Percentiles rank a stretch among this genome's conserved stretches.
These are phyloP conservation scores for Oenanthe sinensis DNA, from an alignment of 129 eudicot genomes.

Conservation along the genomic window DNA sequence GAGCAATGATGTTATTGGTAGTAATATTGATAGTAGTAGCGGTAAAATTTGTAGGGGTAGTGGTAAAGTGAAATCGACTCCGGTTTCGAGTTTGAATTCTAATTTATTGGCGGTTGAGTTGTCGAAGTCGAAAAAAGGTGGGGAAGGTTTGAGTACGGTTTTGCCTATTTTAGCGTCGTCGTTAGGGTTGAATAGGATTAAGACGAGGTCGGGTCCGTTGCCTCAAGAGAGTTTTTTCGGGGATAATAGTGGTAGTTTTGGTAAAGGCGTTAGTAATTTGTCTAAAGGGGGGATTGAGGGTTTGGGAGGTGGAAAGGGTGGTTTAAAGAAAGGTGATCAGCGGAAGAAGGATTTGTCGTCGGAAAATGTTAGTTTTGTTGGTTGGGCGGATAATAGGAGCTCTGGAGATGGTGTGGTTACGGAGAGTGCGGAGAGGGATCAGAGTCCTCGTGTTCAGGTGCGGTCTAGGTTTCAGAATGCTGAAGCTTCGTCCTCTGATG, in stretches of 20 bases:
- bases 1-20: slow-evolving; percentile 11
- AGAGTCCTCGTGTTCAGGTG: slow-evolving; percentile 49
- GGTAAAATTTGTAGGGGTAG: not conserved
- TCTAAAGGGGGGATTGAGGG: slow-evolving; percentile 33
- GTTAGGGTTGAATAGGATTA: slow-evolving; percentile 78
- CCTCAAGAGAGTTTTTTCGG: slow-evolving; percentile 89
- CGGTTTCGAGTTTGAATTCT: not conserved
- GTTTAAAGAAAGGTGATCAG: not conserved
- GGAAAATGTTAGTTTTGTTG: slow-evolving; percentile 27
- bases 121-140: slow-evolving; percentile 27
- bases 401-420: slow-evolving; percentile 35
- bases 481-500: slow-evolving; percentile 68
- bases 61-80: not conserved
- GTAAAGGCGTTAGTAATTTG: slow-evolving; percentile 57
- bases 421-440: slow-evolving; percentile 46
- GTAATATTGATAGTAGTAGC: slow-evolving; percentile 1
- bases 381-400: slow-evolving; percentile 42
- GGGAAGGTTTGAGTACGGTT: slow-evolving; percentile 35
- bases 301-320: slow-evolving; percentile 18
- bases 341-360: slow-evolving; percentile 4
- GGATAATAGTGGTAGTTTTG: slow-evolving; percentile 14
- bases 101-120: not conserved
- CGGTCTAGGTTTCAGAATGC: slow-evolving; percentile 57
- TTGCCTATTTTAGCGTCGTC: slow-evolving; percentile 85
- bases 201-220: slow-evolving; percentile 95